Evolutionary conservation across 1,284 basidiomycete species (phyloP), one percentile per base, ranked within the genome.

Genomic region (Takashimella koratensis): DNA sequence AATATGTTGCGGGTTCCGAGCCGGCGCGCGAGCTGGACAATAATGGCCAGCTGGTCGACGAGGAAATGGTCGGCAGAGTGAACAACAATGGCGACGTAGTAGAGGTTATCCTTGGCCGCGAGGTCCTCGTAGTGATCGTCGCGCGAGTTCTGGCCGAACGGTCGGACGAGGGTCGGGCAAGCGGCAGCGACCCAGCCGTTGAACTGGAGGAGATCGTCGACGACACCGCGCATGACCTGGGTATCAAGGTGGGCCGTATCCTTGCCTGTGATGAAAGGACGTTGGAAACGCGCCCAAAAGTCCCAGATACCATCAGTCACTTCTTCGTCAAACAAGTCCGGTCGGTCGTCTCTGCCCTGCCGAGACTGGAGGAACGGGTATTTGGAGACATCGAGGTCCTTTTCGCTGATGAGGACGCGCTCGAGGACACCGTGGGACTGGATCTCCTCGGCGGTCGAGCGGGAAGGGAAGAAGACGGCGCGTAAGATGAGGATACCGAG

Each of bases 171-270:
- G 3, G 88, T 92, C 6, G 91, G 90, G 74, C 92, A 97, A 36
- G 90, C 84, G 8, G 90, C 90, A n/a, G 91, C 90, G n/a, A 94
- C 93, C 93, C 93, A 97, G n/a, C 93, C 93, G 68, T 96, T 95
- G 54, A 96, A 83, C 20, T 88, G 86, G 21, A 96, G 80, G 1
- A 97, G 80, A 62, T 91, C 89, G 73, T 96, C 93, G 49, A 97
- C 88, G 5, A 92, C 85, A 45, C 81, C 83, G 50, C 90, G 80
- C 45, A 96, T 87, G 53, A 86, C 86, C 71, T 96, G 91, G 19
- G 87, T 84, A 73, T 96, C 93, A 74, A 86, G 84, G 59, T 90
- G 86, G 0, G 87, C 81, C 0, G 91, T 94, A 55, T 92, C 90
- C 63, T 82, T 82, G 59, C 83, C 84, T 2, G 81, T 79, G 56